Evolutionary conservation across 2,329 filamentous ascomycete species (phyloP).

Genomic region (Ophidiomyces ophidiicola): DNA sequence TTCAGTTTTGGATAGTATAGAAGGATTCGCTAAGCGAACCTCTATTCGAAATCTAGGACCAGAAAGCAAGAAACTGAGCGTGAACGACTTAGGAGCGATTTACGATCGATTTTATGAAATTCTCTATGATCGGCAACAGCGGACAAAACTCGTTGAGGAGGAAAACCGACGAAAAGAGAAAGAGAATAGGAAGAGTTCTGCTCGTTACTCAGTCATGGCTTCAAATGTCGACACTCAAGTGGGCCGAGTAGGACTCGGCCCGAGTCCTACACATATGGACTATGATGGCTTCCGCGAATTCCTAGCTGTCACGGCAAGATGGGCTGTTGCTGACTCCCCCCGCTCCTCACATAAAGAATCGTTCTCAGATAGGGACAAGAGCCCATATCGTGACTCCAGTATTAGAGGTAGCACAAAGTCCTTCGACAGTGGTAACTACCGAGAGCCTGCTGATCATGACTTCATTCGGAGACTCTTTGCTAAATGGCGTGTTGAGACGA

Average conservation of each 20-base stretch:
- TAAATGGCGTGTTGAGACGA: slow-evolving; percentile 73
- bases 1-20: slow-evolving; percentile 85
- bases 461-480: slow-evolving; percentile 80
- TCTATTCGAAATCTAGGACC: slow-evolving; percentile 91
- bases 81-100: slow-evolving; percentile 74
- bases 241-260: slow-evolving; percentile 74
- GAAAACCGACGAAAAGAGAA: slow-evolving; percentile 53
- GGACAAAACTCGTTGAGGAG: slow-evolving; percentile 65
- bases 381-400: slow-evolving; percentile 49
- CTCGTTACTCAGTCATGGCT: slow-evolving; percentile 31
- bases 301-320: slow-evolving; percentile 74
- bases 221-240: slow-evolving; percentile 55
- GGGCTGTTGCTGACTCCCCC: slow-evolving; percentile 83
- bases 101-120: slow-evolving; percentile 93
- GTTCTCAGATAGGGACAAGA: slow-evolving; percentile 40
- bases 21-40: slow-evolving; percentile 92
- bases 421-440: slow-evolving; percentile 44
- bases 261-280: slow-evolving; percentile 88
- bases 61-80: slow-evolving; percentile 79
- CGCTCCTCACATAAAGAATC: slow-evolving; percentile 43
- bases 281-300: slow-evolving; percentile 95
- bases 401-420: slow-evolving; percentile 41
- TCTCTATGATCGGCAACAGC: slow-evolving; percentile 81
- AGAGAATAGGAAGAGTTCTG: slow-evolving; percentile 35
- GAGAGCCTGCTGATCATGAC: slow-evolving; percentile 79